Evolutionary conservation across 495 filamentous ascomycete species (phyloP), one percentile per base, ranked within the genome.

Genomic region (Copromyces sp.): DNA sequence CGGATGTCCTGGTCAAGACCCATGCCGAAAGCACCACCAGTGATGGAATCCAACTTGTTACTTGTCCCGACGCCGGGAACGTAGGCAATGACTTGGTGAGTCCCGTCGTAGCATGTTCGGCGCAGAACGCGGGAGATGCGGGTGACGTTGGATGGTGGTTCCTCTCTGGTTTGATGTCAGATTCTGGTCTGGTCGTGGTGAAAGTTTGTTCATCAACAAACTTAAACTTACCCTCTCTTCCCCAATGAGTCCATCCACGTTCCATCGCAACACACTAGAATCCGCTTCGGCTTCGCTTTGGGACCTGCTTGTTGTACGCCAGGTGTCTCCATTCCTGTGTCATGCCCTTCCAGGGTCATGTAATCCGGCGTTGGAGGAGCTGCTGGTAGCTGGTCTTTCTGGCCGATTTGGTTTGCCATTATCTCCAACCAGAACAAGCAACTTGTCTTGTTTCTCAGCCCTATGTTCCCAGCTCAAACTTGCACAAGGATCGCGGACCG

Each of bases 1-100:
- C 88, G 82, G 68, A 93, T 87, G 73, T 90, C 77, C 75, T 70
- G 72, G 65, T 80, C 78, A 12, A 86, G 77, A 11, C 83, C 84
- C 70, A 79, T 74, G 8, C 86, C 86, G 68, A 83, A 85, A 2
- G 82, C 76, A 65, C 86, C 86, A 17, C 86, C 85, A 37, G 83
- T 78, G n/a, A 86, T 73, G 29, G 81, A 79, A 77, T 88, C 84
- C 8, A 80, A 68, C n/a, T 83, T 9, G 82, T 39, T 68, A 75
- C 79, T n/a, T 68, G 75, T 83, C 17, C 86, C 86, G 9, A 87
- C 80, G 17, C 86, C 86, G 17, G 80, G 47, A 16, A 82, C 79
- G 72, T 87, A 87, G 75, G 80, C 83, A 53, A 84, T 82, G 39
- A 86, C 80, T 69, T 80, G 78, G 61, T 69, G 78, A n/a, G 74